Conservation (phyloP, 768 basidiomycete genomes). For the Cubamyces sp. region DNA sequence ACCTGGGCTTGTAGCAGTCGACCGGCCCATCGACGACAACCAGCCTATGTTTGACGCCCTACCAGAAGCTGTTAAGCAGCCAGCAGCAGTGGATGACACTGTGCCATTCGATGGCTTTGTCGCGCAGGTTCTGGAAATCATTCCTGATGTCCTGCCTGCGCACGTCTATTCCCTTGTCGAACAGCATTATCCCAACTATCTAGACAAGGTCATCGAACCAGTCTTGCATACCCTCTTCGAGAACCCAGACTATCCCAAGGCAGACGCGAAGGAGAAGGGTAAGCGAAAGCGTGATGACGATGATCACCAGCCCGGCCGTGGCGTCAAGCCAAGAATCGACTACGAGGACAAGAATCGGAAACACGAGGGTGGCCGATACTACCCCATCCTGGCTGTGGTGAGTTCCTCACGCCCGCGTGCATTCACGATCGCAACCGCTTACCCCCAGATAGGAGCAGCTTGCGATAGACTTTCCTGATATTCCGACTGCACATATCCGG, state of each 20-base stretch:
- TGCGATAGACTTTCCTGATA: constrained; percentile 56
- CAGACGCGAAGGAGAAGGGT: constrained; percentile 46
- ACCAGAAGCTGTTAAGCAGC: neutral
- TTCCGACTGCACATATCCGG: constrained; percentile 60
- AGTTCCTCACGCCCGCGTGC: constrained; percentile 18
- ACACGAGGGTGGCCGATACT: constrained; percentile 46
- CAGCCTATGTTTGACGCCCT: neutral
- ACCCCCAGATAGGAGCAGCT: constrained; percentile 49
- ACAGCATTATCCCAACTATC: constrained; percentile 42
- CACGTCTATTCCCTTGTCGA: constrained; percentile 55
- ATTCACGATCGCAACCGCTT: neutral
- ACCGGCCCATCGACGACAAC: neutral
- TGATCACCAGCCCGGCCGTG: constrained; percentile 24
- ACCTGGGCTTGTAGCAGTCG: neutral
- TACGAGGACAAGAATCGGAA: constrained; percentile 53
- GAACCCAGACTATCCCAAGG: constrained; percentile 59
- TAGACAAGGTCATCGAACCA: constrained; percentile 49
- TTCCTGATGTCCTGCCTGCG: constrained; percentile 68
- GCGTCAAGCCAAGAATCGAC: constrained; percentile 53
- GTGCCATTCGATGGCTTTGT: constrained; percentile 33
- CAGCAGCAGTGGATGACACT: neutral
- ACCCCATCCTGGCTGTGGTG: constrained; percentile 58
- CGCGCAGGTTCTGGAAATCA: constrained; percentile 63
- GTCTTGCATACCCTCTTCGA: constrained; percentile 69
- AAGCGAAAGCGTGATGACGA: constrained; percentile 45